Evolutionary conservation across 768 basidiomycete genomes (phyloP), one percentile per base, ranked within the genome.

Genomic region (Lactifluus subvellereus): DNA sequence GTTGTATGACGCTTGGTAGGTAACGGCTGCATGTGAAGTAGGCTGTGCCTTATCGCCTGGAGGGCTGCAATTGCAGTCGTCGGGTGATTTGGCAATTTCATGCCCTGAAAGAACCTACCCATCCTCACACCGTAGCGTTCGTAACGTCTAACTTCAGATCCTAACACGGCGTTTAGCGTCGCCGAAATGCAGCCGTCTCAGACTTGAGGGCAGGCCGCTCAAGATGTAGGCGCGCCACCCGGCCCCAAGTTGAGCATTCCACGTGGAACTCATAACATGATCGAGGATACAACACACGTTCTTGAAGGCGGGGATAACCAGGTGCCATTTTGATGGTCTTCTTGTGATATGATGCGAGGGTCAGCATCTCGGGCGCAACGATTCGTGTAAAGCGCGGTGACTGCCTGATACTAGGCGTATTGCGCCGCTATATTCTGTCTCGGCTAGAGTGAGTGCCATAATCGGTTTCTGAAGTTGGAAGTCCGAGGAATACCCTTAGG

Each of bases 401-500:
- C 43, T 53, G 8, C 56, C 55, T 45, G 22, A 30, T 57, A 43
- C n/a, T 6, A 45, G 51, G 51, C 35, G 16, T 33, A 50, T 43
- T 5, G 38, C 51, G 27, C 30, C 37, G 7, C 35, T 43, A 16
- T 10, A 32, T 47, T 40, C 33, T 38, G 20, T 5, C 43, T 45
- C 52, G 35, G 37, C 45, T 49, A 63, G 40, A 57, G 56, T 35
- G 22, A 47, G 56, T 57, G 18, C n/a, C 42, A 22, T 37, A 48
- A 40, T 57, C 16, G 55, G 56, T 33, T 62, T 53, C 61, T 30
- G 8, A 62, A 38, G 14, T 35, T 16, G 8, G 40, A 22, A 18
- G 22, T 22, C 45, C 50, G 22, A 35, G 32, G 8, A 35, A 35
- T 45, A 51, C 16, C 53, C n/a, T 38, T 33, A 45, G 40, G 37